These are phyloP conservation scores for Populus davidiana DNA, from an alignment of 345 rosid species.

Conservation along the genomic window DNA sequence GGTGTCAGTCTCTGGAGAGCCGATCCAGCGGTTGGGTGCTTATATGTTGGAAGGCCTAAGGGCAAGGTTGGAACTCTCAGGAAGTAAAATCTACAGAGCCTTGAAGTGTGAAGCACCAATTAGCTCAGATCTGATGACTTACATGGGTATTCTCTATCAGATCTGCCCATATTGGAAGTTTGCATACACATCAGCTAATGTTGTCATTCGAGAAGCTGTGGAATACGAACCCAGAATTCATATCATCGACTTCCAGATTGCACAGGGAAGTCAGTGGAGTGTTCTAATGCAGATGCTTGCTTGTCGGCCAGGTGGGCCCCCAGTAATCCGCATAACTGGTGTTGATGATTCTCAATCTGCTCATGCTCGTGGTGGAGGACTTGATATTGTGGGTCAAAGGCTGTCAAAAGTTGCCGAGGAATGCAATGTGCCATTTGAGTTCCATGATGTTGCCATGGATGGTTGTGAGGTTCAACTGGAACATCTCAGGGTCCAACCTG, in stretches of 20 bases:
- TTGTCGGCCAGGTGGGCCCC: conserved; percentile 66
- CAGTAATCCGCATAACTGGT: conserved; percentile 70
- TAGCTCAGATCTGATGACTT: conserved; percentile 87
- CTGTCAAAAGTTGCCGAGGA: conserved; percentile 47
- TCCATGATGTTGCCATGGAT: conserved; percentile 71
- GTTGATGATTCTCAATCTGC: conserved; percentile 88
- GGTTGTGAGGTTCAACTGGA: conserved; percentile 60
- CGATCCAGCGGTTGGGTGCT: conserved; percentile 76
- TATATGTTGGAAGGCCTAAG: conserved; percentile 92
- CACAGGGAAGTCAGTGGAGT: conserved; percentile 84
- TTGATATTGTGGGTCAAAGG: conserved; percentile 58
- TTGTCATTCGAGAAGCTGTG: conserved; percentile 58
- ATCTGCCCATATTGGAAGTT: conserved; percentile 92
- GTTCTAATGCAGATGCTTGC: conserved; percentile 56
- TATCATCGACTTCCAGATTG: conserved; percentile 84
- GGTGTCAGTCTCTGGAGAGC: conserved; percentile 88
- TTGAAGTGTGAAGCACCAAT: conserved; percentile 78
- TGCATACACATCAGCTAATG: conserved; percentile 80
- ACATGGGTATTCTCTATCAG: conserved; percentile 70
- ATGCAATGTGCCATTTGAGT: conserved; percentile 66
- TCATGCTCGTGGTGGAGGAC: conserved; percentile 94
- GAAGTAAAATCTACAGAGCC: conserved; percentile 78
- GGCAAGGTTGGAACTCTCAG: conserved; percentile 84
- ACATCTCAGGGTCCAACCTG: conserved; percentile 55
- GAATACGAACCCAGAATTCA: conserved; percentile 63